Conservation (phyloP, 1,284 basidiomycete genomes). For the Cryptococcus deneoformans region DNA sequence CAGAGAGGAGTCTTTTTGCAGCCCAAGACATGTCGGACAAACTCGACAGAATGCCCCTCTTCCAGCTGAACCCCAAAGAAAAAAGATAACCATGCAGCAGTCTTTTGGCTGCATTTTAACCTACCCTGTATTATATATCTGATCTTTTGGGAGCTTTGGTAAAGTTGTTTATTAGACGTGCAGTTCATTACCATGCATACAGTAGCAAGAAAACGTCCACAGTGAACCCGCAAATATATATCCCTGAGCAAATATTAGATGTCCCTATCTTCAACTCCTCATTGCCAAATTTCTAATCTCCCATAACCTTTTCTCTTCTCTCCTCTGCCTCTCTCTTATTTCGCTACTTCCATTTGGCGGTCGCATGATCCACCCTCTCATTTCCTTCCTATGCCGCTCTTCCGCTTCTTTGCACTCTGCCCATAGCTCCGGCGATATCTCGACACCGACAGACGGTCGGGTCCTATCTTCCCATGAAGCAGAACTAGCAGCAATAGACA, state of each 20-base stretch:
- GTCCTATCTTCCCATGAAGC: slow-evolving; percentile 2
- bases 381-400: slow-evolving; percentile 72
- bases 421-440: slow-evolving; percentile 61
- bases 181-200: background rate
- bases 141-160: background rate
- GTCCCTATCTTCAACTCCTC: slow-evolving; percentile 4
- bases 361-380: slow-evolving; percentile 65
- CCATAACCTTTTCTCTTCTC: slow-evolving; percentile 46
- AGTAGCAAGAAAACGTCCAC: background rate
- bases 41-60: slow-evolving; percentile 28
- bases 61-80: background rate
- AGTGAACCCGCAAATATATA: no score
- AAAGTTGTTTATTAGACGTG: background rate
- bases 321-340: slow-evolving; percentile 27
- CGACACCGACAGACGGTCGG: background rate
- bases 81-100: background rate
- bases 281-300: slow-evolving; percentile 46
- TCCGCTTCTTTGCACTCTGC: slow-evolving; percentile 70
- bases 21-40: slow-evolving; percentile 42
- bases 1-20: slow-evolving; percentile 55
- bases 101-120: background rate
- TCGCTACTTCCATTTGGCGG: slow-evolving; percentile 14
- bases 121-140: no score
- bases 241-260: no score
- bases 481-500: slow-evolving; percentile 50